These are phyloP conservation scores for Gastrolobium villosum DNA, from an alignment of 306 rosid genomes.

Conservation along the genomic window DNA sequence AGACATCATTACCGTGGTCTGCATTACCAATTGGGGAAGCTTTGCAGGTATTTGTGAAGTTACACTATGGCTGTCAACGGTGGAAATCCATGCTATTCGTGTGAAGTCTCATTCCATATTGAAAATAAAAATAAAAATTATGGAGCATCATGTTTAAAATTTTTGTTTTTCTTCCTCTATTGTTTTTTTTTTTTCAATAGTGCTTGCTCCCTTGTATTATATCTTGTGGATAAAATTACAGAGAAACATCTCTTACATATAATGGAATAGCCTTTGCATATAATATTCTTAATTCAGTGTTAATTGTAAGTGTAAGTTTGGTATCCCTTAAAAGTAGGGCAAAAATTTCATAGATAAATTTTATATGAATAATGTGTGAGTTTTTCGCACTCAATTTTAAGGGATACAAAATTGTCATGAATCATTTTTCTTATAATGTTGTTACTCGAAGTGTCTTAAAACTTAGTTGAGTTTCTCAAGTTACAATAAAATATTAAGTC, in stretches of 20 bases:
- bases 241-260: constrained; percentile 10
- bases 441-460: neutral
- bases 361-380: neutral
- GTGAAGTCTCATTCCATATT: neutral
- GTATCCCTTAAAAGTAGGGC: neutral
- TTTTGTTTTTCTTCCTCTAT: neutral
- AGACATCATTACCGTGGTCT: constrained; percentile 25
- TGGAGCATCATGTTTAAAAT: constrained; percentile 24
- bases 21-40: constrained; percentile 26
- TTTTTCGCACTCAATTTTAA: neutral
- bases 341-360: neutral
- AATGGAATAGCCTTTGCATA: constrained; percentile 27
- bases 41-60: constrained; percentile 40
- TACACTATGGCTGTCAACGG: neutral
- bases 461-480: too few relatives aligned
- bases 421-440: neutral
- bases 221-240: neutral
- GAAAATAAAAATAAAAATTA: neutral
- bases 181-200: neutral
- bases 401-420: neutral
- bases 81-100: constrained; percentile 21
- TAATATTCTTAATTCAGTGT: constrained; percentile 19
- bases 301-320: neutral
- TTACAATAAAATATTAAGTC: too few relatives aligned
- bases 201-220: constrained; percentile 46